These are phyloP conservation scores for Verticillium nonalfalfae DNA, from an alignment of 2,329 filamentous ascomycete genomes.

Conservation along the genomic window DNA sequence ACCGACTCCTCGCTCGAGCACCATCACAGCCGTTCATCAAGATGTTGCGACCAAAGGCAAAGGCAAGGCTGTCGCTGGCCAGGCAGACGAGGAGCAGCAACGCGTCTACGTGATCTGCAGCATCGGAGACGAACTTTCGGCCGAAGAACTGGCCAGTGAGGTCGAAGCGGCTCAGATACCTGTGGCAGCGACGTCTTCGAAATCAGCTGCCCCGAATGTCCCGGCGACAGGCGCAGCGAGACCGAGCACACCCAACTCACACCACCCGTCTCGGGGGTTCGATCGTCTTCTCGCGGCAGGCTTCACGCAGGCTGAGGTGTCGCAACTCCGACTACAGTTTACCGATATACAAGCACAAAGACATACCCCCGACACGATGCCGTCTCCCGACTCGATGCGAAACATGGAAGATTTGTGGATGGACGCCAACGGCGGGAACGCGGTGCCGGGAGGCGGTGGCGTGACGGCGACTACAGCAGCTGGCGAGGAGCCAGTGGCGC, in stretches of 20 bases:
- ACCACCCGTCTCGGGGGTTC: conserved; percentile 66
- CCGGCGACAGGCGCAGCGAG: conserved; percentile 11
- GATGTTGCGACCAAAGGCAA: conserved; percentile 39
- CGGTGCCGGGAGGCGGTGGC: conserved; percentile 26
- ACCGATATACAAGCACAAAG: conserved; percentile 74
- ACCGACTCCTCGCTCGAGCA: conserved; percentile 32
- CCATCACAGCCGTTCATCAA: conserved; percentile 13
- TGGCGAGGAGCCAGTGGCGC: conserved; percentile 36
- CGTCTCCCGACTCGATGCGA: conserved; percentile 67
- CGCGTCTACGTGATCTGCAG: conserved; percentile 91
- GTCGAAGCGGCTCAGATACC: conserved; percentile 35
- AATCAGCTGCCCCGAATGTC: conserved; percentile 5
- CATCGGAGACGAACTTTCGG: conserved; percentile 68
- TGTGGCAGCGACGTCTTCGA: conserved; percentile 12
- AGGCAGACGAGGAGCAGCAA: conserved; percentile 25
- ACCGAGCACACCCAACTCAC: conserved; percentile 29
- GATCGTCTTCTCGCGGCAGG: conserved; percentile 77
- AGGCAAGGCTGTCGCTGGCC: conserved; percentile 58
- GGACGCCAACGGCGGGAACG: conserved; percentile 52
- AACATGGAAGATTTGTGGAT: conserved; percentile 87
- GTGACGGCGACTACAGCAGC: conserved; percentile 23
- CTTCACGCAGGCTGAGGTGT: conserved; percentile 77
- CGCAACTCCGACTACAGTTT: conserved; percentile 82
- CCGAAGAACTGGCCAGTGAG: conserved; percentile 65
- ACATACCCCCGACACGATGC: conserved; percentile 86